Conservation (phyloP, 768 basidiomycete species). For the Postia placenta region DNA sequence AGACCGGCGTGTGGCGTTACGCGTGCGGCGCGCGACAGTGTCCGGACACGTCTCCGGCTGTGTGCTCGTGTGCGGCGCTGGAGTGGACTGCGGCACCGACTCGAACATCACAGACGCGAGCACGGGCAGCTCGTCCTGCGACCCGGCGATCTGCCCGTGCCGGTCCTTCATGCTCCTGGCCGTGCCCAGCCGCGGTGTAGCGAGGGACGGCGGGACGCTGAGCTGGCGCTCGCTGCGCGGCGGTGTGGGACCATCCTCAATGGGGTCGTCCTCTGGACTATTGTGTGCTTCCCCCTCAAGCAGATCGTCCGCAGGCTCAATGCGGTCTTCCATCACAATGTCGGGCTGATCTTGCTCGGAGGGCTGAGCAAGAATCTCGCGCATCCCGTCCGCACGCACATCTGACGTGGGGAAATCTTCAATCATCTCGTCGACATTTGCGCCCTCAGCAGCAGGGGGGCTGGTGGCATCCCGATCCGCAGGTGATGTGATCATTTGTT, state of each 20-base stretch:
- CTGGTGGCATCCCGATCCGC: too few relatives aligned
- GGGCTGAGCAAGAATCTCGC: too few relatives aligned
- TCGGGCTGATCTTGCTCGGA: not conserved
- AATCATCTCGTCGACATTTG: too few relatives aligned
- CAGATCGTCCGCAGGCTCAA: constrained; percentile 36
- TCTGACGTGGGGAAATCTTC: too few relatives aligned
- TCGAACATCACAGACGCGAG: constrained; percentile 3
- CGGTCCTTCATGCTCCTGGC: constrained; percentile 39
- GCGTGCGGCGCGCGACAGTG: not conserved
- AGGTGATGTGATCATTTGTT: too few relatives aligned
- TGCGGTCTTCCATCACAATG: constrained; percentile 29
- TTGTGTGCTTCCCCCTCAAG: constrained; percentile 11
- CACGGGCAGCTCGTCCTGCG: constrained; percentile 3
- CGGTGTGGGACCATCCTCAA: constrained; percentile 18
- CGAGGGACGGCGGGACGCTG: constrained; percentile 8
- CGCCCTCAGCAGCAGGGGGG: too few relatives aligned
- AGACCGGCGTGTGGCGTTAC: not conserved
- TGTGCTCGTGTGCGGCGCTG: not conserved
- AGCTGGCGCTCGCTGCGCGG: not conserved
- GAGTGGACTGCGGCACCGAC: not conserved
- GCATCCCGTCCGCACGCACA: too few relatives aligned
- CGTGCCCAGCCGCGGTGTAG: constrained; percentile 26
- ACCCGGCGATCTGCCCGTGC: constrained; percentile 21
- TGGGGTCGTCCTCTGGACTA: constrained; percentile 22
- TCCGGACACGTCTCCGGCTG: not conserved